Evolutionary conservation across 2,329 filamentous ascomycete species (phyloP).

Genomic region (Aspergillus sp.): DNA sequence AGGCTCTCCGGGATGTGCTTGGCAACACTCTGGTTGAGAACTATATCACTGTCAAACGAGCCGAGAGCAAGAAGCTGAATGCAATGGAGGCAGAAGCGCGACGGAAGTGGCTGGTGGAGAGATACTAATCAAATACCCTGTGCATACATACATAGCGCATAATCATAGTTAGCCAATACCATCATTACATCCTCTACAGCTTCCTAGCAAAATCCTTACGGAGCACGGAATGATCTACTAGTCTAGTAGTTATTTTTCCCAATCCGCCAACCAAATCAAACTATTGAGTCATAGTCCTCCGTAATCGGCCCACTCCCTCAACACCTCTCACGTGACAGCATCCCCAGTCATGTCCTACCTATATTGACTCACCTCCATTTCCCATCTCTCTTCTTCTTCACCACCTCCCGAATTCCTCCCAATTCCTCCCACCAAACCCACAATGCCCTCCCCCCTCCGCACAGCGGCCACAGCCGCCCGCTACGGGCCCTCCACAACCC

Average conservation of each 20-base stretch:
- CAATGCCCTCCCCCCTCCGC: slow-evolving; percentile 32
- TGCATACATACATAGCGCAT: neutral
- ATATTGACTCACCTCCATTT: neutral
- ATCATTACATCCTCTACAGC: too few species aligned
- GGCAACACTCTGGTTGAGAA: slow-evolving; percentile 31
- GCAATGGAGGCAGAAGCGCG: slow-evolving; percentile 35
- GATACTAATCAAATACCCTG: slow-evolving; percentile 33
- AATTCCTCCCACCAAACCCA: slow-evolving; percentile 6
- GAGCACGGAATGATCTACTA: too few species aligned
- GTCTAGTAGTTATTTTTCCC: too few species aligned
- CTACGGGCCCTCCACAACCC: slow-evolving; percentile 12
- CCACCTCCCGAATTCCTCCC: neutral
- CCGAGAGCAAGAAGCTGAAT: slow-evolving; percentile 34
- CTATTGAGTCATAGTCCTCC: neutral
- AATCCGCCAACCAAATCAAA: neutral
- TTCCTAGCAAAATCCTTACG: too few species aligned
- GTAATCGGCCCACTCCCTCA: neutral
- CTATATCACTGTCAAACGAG: slow-evolving; percentile 37
- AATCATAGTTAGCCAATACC: neutral
- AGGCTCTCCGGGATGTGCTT: slow-evolving; percentile 30
- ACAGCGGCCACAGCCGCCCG: slow-evolving; percentile 31
- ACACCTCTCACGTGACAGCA: neutral
- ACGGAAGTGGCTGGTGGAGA: slow-evolving; percentile 41
- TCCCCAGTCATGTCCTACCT: neutral
- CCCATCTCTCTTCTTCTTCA: too few species aligned